Conservation (phyloP, 495 filamentous ascomycete genomes). For the Penicillium subrubescens region DNA sequence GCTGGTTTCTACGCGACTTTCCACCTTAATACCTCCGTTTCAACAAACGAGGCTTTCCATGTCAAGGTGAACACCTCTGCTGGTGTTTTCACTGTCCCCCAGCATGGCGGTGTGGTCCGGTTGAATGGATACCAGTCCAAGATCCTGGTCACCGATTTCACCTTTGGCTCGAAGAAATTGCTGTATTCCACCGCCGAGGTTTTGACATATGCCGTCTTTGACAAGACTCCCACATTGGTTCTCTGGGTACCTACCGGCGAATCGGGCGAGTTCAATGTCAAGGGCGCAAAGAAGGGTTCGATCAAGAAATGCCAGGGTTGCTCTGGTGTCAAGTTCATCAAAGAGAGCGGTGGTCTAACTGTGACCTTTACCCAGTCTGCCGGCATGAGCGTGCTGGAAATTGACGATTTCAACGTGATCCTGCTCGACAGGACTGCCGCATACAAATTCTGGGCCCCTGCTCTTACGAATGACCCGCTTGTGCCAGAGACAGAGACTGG, state of each 20-base stretch:
- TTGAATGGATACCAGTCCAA: constrained; percentile 63
- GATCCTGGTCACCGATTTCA: constrained; percentile 62
- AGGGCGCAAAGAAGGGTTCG: constrained; percentile 44
- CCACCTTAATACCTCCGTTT: constrained; percentile 50
- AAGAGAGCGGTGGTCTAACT: constrained; percentile 35
- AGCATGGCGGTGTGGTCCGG: constrained; percentile 39
- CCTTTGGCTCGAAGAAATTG: constrained; percentile 49
- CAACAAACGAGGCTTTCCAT: constrained; percentile 51
- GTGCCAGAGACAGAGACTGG: constrained; percentile 47
- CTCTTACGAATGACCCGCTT: constrained; percentile 52
- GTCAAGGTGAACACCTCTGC: constrained; percentile 56
- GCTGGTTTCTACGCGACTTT: constrained; percentile 59
- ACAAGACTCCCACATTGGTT: constrained; percentile 49
- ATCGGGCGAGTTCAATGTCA: constrained; percentile 55
- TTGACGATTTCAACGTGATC: constrained; percentile 48
- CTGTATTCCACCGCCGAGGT: constrained; percentile 65
- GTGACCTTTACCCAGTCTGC: constrained; percentile 45
- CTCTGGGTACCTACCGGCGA: constrained; percentile 59
- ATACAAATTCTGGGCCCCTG: constrained; percentile 59
- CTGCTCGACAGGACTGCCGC: constrained; percentile 55
- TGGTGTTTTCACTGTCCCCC: constrained; percentile 50
- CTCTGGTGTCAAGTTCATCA: constrained; percentile 42
- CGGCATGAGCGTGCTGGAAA: constrained; percentile 50
- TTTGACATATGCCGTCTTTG: constrained; percentile 52
- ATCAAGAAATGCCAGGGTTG: constrained; percentile 33